phyloP scores from a whole-genome alignment of 192 early-diverging fungal species.

The Fimicolochytrium jonesii region DNA sequence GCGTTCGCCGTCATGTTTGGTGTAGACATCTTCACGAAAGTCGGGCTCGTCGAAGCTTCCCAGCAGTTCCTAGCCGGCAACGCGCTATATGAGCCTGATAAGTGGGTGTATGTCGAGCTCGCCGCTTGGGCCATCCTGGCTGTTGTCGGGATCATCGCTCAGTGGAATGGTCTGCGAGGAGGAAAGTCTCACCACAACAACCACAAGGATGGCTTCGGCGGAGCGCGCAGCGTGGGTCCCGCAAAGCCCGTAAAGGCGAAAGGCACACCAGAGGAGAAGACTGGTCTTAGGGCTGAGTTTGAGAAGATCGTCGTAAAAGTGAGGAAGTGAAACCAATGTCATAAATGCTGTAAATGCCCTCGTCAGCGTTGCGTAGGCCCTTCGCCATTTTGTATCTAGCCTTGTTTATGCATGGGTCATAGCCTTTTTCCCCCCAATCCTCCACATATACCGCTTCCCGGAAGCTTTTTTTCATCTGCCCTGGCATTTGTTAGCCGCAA shows the following conservation, averaged over 20 bases:
- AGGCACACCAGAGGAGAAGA: not conserved
- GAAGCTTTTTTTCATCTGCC: no score
- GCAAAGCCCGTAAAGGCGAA: no score
- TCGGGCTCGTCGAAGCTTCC: slow-evolving; percentile 66
- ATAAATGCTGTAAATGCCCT: no score
- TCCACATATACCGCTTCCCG: no score
- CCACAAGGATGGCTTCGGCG: not conserved
- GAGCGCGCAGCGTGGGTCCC: not conserved
- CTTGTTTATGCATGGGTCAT: no score
- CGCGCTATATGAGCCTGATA: slow-evolving; percentile 39
- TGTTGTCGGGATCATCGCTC: slow-evolving; percentile 59
- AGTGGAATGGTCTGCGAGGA: slow-evolving; percentile 35
- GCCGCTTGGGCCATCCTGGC: slow-evolving; percentile 61
- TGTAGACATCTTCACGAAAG: slow-evolving; percentile 75
- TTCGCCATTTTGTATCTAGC: no score
- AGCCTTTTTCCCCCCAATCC: no score
- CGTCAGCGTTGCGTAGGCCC: no score
- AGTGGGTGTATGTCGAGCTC: slow-evolving; percentile 63
- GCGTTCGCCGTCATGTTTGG: slow-evolving; percentile 75
- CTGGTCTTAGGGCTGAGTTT: slow-evolving; percentile 2
- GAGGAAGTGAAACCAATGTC: no score
- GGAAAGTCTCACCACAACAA: no score
- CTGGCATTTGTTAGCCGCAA: no score
- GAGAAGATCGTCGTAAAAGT: not conserved
- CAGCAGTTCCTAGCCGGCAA: slow-evolving; percentile 49